Conservation (phyloP, 768 basidiomycete species). For the Naganishia antarctica region DNA sequence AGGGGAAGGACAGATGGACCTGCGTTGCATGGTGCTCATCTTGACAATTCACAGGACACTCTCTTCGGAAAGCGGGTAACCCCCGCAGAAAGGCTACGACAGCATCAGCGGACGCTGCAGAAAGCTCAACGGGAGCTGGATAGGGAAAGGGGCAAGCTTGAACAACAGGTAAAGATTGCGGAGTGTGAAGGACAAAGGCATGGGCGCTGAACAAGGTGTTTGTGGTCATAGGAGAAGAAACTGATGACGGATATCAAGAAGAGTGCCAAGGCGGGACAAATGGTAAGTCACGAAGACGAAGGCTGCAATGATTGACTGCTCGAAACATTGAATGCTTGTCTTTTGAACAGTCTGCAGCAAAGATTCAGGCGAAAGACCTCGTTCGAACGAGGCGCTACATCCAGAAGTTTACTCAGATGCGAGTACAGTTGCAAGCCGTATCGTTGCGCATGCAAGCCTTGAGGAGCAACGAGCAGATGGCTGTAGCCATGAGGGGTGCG, state of each 20-base stretch:
- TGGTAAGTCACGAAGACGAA: slow-evolving; percentile 55
- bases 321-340: neutral
- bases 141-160: slow-evolving; percentile 86
- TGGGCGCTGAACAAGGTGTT: neutral
- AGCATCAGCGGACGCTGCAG: slow-evolving; percentile 90
- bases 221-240: slow-evolving; percentile 68
- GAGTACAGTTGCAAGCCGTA: slow-evolving; percentile 94
- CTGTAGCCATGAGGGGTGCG: slow-evolving; percentile 97
- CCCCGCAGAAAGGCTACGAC: slow-evolving; percentile 90
- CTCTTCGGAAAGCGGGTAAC: slow-evolving; percentile 91
- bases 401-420: slow-evolving; percentile 98
- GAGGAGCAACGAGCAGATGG: slow-evolving; percentile 97
- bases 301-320: neutral
- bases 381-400: slow-evolving; percentile 91
- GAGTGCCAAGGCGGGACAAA: slow-evolving; percentile 88
- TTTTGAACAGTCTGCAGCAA: slow-evolving; percentile 77
- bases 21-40: no score
- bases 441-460: slow-evolving; percentile 91
- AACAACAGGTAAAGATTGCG: slow-evolving; percentile 63
- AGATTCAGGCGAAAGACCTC: slow-evolving; percentile 98
- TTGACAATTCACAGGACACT: slow-evolving; percentile 63
- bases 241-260: slow-evolving; percentile 92
- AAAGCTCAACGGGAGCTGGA: slow-evolving; percentile 98
- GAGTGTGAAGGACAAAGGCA: no score
- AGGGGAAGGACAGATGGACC: no score